Percentiles rank a stretch among this genome's conserved stretches.
Evolutionary conservation across 2,329 filamentous ascomycete species (phyloP).

Genomic region (Penicillium sp.): DNA sequence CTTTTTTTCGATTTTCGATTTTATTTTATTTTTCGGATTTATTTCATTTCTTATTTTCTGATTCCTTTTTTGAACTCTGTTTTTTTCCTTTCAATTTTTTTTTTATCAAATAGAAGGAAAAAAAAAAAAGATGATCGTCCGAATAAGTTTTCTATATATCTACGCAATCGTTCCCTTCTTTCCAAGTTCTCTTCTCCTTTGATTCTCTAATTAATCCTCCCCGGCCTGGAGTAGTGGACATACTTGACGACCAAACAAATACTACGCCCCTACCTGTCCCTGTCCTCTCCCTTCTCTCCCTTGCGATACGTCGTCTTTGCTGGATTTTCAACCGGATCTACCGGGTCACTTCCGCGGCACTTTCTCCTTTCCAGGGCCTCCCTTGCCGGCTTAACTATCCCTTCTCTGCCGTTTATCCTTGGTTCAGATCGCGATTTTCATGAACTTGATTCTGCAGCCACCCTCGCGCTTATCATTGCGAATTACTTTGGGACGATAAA

Average conservation of each 20-base stretch:
- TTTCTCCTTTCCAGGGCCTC: slow-evolving; percentile 26
- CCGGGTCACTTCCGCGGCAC: slow-evolving; percentile 26
- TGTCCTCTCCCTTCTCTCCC: slow-evolving; percentile 34
- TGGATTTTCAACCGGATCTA: slow-evolving; percentile 29
- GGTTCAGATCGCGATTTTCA: slow-evolving; percentile 27
- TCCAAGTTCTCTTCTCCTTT: slow-evolving; percentile 9
- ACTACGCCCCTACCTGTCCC: slow-evolving; percentile 17
- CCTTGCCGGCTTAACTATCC: slow-evolving; percentile 27
- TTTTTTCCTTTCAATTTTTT: slow-evolving; percentile 3
- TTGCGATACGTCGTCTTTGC: slow-evolving; percentile 28
- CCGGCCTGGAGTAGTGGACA: slow-evolving; percentile 4
- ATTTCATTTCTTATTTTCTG: background rate
- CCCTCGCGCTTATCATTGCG: slow-evolving; percentile 23
- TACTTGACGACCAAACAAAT: slow-evolving; percentile 12
- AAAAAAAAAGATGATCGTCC: slow-evolving; percentile 6
- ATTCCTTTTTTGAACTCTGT: background rate
- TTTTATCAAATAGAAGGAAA: slow-evolving; percentile 4
- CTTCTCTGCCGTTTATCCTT: slow-evolving; percentile 23
- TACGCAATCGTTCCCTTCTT: slow-evolving; percentile 31
- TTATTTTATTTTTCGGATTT: slow-evolving; percentile 2
- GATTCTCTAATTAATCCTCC: slow-evolving; percentile 17
- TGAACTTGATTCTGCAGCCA: slow-evolving; percentile 26
- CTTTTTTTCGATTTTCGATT: background rate
- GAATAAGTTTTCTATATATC: slow-evolving; percentile 27
- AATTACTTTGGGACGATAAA: slow-evolving; percentile 5